Conservation (phyloP, 352 stramenopile genomes). For the Blastocystis sp. region DNA sequence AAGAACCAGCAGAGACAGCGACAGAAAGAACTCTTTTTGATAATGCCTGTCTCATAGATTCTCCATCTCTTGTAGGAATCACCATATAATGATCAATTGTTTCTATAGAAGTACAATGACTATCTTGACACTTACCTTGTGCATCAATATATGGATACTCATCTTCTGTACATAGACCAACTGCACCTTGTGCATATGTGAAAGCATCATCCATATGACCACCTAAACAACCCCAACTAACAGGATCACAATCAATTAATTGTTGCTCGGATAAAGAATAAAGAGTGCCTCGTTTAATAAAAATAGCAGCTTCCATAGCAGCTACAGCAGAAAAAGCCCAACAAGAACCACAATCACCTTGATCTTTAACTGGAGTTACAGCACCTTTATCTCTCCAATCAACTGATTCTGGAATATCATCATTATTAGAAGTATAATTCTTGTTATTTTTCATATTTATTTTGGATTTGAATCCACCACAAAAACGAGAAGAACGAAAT, state of each 20-base stretch:
- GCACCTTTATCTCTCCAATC: constrained; percentile 77
- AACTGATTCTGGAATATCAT: constrained; percentile 48
- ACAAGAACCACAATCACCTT: constrained; percentile 87
- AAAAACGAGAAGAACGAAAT: constrained; percentile 41
- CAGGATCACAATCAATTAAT: constrained; percentile 83
- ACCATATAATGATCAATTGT: constrained; percentile 67
- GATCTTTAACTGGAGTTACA: constrained; percentile 89
- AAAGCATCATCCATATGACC: constrained; percentile 92
- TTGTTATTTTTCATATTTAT: too few species aligned
- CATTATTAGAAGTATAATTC: constrained; percentile 25
- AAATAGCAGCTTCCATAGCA: constrained; percentile 82
- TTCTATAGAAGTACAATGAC: constrained; percentile 45
- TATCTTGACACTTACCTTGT: constrained; percentile 48
- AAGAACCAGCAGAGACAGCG: constrained; percentile 73
- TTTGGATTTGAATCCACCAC: constrained; percentile 49
- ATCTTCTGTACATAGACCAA: constrained; percentile 70
- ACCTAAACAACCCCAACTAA: constrained; percentile 80
- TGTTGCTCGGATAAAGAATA: constrained; percentile 82
- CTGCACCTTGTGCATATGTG: constrained; percentile 68
- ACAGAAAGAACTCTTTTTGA: constrained; percentile 71
- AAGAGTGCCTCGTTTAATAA: constrained; percentile 68
- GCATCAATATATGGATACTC: constrained; percentile 77
- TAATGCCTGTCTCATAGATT: constrained; percentile 63
- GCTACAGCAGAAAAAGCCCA: constrained; percentile 95
- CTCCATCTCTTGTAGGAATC: constrained; percentile 56